These are phyloP conservation scores for Fusarium oligoseptatum DNA, from an alignment of 2,329 filamentous ascomycete species.

Conservation along the genomic window DNA sequence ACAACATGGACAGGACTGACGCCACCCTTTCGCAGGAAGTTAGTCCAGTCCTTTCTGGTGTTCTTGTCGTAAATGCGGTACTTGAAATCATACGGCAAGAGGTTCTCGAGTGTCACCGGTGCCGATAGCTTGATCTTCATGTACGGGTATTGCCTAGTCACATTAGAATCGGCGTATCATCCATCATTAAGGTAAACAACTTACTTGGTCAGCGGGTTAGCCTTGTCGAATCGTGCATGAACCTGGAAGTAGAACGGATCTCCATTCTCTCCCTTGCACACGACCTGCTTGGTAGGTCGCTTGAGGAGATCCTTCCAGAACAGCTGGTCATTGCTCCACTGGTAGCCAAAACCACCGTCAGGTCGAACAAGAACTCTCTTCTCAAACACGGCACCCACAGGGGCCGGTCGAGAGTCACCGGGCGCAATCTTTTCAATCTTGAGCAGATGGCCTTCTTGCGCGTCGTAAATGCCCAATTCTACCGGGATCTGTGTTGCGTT, in stretches of 20 bases:
- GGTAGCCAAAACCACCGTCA: conserved; percentile 95
- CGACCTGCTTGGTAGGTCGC: conserved; percentile 85
- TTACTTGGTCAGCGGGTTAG: conserved; percentile 83
- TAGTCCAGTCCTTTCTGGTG: conserved; percentile 98
- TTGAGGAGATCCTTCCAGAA: conserved; percentile 95
- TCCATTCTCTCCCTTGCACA: conserved; percentile 87
- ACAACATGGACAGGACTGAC: conserved; percentile 98
- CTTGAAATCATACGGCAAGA: conserved; percentile 98
- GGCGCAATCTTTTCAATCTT: conserved; percentile 99
- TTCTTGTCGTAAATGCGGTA: conserved; percentile 99
- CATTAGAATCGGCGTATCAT: conserved; percentile 23
- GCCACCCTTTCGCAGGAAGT: conserved; percentile 95
- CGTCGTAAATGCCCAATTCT: conserved; percentile 91
- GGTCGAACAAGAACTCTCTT: conserved; percentile 90
- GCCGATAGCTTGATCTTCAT: conserved; percentile 95
- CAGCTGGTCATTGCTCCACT: conserved; percentile 90
- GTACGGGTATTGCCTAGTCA: conserved; percentile 83
- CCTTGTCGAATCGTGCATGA: conserved; percentile 85
- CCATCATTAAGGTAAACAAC: conserved; percentile 26
- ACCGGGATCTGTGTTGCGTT: conserved; percentile 98
- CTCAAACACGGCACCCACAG: conserved; percentile 91
- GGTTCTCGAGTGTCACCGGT: conserved; percentile 92
- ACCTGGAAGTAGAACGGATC: conserved; percentile 98
- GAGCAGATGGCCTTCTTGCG: conserved; percentile 86
- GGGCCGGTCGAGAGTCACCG: conserved; percentile 88